Conservation (phyloP, 2,329 filamentous ascomycete genomes). For the Aspergillus fumigatiaffinis region DNA sequence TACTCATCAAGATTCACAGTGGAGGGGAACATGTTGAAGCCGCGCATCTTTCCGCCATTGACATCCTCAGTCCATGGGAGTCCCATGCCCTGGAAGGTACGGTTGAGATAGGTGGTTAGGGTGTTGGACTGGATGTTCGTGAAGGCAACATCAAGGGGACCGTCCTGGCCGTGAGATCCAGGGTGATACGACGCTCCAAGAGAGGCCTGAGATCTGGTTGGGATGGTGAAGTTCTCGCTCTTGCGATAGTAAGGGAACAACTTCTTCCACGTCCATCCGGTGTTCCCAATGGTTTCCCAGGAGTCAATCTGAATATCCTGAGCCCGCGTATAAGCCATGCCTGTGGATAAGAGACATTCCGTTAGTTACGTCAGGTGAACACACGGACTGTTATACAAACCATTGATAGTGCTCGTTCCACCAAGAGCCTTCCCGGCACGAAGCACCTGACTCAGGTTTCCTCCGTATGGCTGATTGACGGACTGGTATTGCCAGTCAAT, state of each 20-base stretch:
- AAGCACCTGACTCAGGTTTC: conserved; percentile 27
- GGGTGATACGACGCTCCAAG: conserved; percentile 24
- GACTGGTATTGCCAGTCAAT: conserved; percentile 42
- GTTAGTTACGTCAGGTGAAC: no score
- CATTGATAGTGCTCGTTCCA: no score
- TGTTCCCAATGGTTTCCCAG: no score
- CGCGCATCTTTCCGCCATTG: conserved; percentile 42
- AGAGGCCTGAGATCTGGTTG: conserved; percentile 15
- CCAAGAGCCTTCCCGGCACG: no score
- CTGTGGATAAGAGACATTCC: no score
- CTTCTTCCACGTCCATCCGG: conserved; percentile 27
- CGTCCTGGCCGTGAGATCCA: conserved; percentile 21
- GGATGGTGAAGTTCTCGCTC: conserved; percentile 21
- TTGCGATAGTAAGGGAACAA: conserved; percentile 26
- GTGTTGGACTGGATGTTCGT: conserved; percentile 18
- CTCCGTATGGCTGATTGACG: conserved; percentile 36
- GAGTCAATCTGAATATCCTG: no score
- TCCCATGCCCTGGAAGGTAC: conserved; percentile 34
- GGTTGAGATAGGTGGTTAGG: conserved; percentile 29
- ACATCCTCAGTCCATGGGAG: conserved; percentile 39
- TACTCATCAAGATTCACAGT: neutral
- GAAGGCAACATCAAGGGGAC: conserved; percentile 14
- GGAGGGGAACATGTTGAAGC: conserved; percentile 22
- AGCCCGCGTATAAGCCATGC: no score
- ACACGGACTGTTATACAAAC: no score